A percentile compares a stretch with the other conserved stretches of the same genome.
phyloP scores from a whole-genome alignment of 1,139 yeast genomes.

The Candida buenavistaensis region DNA sequence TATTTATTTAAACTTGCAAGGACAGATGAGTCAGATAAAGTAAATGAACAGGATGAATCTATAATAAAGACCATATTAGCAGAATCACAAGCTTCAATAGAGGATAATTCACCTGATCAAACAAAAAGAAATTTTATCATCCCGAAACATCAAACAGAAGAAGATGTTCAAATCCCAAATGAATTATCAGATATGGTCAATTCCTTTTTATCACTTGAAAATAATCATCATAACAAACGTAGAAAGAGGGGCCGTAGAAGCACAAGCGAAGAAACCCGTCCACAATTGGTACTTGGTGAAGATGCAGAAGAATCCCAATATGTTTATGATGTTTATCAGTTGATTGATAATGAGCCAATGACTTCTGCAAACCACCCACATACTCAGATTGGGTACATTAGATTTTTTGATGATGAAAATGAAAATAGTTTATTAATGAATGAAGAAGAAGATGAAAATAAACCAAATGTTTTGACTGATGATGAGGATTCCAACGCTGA shows the following conservation, averaged over 20 bases:
- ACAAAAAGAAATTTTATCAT: constrained; percentile 31
- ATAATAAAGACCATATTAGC: constrained; percentile 17
- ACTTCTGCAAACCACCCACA: constrained; percentile 55
- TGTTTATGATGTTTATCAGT: constrained; percentile 82
- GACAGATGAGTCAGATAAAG: constrained; percentile 47
- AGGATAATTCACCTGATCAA: constrained; percentile 6
- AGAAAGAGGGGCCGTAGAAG: constrained; percentile 9
- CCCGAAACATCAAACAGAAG: constrained; percentile 36
- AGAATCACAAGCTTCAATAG: constrained; percentile 10
- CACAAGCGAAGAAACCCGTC: constrained; percentile 15
- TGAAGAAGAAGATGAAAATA: constrained; percentile 45
- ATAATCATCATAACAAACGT: constrained; percentile 4
- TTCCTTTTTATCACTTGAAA: constrained; percentile 41
- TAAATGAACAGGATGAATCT: constrained; percentile 21
- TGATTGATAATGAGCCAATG: constrained; percentile 33
- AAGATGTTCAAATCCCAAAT: constrained; percentile 49
- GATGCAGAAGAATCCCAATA: constrained; percentile 37
- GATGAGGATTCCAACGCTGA: constrained; percentile 65
- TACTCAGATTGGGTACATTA: constrained; percentile 62
- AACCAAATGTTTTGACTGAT: constrained; percentile 31
- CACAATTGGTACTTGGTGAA: constrained; percentile 1
- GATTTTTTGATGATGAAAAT: constrained; percentile 67
- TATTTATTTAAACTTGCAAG: constrained; percentile 61
- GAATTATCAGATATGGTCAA: constrained; percentile 71
- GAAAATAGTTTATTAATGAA: constrained; percentile 37